These are phyloP conservation scores for Jaltomata sinuosa DNA, from an alignment of 257 asterid species.

Conservation along the genomic window DNA sequence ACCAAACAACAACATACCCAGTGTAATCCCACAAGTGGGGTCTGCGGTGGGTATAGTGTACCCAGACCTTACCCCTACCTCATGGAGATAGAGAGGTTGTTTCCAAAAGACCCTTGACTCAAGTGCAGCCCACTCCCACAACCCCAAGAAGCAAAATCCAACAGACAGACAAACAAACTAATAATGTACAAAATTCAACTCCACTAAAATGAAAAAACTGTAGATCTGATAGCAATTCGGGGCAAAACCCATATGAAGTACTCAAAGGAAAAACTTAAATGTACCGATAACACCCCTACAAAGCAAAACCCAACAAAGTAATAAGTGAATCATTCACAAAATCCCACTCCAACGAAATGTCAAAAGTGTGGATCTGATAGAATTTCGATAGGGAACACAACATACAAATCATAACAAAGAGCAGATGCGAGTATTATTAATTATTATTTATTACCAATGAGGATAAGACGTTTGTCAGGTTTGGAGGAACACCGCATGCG, in stretches of 20 bases:
- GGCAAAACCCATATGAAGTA: background rate
- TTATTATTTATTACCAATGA: conserved; percentile 38
- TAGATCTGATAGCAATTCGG: background rate
- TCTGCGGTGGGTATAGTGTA: too few relatives aligned
- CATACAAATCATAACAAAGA: background rate
- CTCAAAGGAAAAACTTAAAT: background rate
- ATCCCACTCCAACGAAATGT: background rate
- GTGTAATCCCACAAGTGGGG: too few relatives aligned
- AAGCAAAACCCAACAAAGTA: background rate
- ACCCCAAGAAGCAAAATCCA: background rate
- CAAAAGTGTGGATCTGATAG: background rate
- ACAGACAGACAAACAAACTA: background rate
- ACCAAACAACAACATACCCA: too few relatives aligned
- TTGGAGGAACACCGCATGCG: conserved; percentile 67
- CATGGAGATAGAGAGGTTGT: too few relatives aligned
- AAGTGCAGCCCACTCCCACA: too few relatives aligned
- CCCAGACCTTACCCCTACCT: too few relatives aligned
- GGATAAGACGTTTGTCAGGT: conserved; percentile 91
- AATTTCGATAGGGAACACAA: background rate
- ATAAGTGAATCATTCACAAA: background rate
- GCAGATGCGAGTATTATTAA: background rate
- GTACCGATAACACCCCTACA: background rate
- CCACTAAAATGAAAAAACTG: background rate
- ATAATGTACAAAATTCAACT: background rate
- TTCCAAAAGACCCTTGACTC: too few relatives aligned